These are phyloP conservation scores for Mycena epipterygia DNA, from an alignment of 768 basidiomycete species.

Conservation along the genomic window DNA sequence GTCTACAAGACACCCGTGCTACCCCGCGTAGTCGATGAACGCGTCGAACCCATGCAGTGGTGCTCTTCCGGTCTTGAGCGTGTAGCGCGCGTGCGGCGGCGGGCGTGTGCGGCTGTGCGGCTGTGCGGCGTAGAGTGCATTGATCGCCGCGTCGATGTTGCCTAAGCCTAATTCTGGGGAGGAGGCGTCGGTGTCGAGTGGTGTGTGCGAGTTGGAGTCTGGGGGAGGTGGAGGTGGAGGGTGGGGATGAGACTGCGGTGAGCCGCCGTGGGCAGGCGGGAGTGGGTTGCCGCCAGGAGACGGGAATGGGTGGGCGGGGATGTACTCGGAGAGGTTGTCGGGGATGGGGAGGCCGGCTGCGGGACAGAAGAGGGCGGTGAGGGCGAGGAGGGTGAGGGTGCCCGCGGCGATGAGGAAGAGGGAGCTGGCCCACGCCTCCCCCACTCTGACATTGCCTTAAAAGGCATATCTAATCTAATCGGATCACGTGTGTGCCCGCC, in stretches of 20 bases:
- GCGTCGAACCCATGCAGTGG: constrained; percentile 29
- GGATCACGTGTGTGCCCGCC: neutral
- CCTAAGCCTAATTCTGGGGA: neutral
- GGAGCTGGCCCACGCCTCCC: neutral
- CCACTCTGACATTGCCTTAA: too few relatives aligned
- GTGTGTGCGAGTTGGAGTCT: neutral
- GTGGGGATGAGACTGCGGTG: neutral
- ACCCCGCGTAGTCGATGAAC: constrained; percentile 24
- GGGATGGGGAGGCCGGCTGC: neutral
- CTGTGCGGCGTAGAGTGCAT: neutral
- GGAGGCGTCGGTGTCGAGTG: neutral
- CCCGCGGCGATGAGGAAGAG: neutral
- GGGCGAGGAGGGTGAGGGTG: neutral
- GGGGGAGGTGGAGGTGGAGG: neutral
- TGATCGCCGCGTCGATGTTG: neutral
- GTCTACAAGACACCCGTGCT: constrained; percentile 9
- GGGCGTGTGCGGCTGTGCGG: constrained; percentile 7
- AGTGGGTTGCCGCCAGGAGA: neutral
- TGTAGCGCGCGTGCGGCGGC: constrained; percentile 20
- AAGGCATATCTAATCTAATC: neutral
- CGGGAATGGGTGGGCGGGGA: neutral
- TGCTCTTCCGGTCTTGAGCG: constrained; percentile 1
- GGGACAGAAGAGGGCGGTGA: neutral
- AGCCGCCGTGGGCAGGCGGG: neutral
- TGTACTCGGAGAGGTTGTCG: neutral